Evolutionary conservation across 2,329 filamentous ascomycete genomes (phyloP).

Genomic region (Botrytis squamosa): DNA sequence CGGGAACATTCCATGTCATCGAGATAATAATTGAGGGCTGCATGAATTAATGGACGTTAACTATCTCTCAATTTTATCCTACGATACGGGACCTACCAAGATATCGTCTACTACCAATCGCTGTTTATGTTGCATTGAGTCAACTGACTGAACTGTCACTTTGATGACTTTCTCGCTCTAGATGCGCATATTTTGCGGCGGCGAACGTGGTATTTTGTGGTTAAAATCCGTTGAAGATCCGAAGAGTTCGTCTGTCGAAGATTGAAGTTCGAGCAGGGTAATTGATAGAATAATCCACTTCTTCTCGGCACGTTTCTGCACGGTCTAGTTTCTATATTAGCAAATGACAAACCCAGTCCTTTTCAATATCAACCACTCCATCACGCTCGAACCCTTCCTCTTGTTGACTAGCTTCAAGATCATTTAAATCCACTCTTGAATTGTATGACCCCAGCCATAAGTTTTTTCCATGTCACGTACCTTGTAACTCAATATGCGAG

Average conservation of each 20-base stretch:
- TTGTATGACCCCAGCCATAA: constrained; percentile 2
- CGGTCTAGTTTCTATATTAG: background rate
- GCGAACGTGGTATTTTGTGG: constrained; percentile 16
- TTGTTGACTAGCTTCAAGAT: background rate
- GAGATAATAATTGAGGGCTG: background rate
- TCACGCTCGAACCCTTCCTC: constrained; percentile 9
- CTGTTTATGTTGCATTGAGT: background rate
- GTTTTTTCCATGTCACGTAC: constrained; percentile 12
- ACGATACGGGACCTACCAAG: background rate
- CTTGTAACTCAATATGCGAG: constrained; percentile 15
- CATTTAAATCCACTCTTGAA: constrained; percentile 12
- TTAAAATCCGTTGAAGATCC: constrained; percentile 9
- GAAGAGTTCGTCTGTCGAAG: constrained; percentile 13
- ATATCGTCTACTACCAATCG: background rate
- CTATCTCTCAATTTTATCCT: background rate
- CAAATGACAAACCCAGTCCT: constrained; percentile 1
- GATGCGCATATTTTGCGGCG: constrained; percentile 1
- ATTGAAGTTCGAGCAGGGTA: background rate
- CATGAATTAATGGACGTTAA: background rate
- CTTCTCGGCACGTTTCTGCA: constrained; percentile 16
- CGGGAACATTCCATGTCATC: background rate
- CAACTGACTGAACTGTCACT: background rate
- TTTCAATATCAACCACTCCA: constrained; percentile 10
- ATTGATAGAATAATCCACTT: constrained; percentile 7
- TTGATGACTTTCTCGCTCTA: background rate